Percentiles rank a stretch among this genome's conserved stretches.
Evolutionary conservation across 345 rosid genomes (phyloP).

Genomic region (Ricinus communis): DNA sequence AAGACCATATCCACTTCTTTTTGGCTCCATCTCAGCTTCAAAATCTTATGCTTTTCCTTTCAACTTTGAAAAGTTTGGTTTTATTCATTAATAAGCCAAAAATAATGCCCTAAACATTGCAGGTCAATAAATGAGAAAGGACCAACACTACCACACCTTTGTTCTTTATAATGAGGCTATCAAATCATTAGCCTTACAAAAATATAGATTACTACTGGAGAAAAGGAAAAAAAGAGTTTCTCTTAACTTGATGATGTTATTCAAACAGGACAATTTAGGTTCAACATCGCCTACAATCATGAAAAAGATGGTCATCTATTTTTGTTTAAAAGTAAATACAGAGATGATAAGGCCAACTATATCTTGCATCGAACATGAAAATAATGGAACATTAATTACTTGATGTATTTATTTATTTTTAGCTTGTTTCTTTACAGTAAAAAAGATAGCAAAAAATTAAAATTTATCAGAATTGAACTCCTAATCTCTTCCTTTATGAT

Average conservation of each 20-base stretch:
- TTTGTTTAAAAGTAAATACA: background rate
- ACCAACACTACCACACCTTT: background rate
- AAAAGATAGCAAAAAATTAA: too few species aligned
- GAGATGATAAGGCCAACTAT: background rate
- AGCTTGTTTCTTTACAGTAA: too few species aligned
- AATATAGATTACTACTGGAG: background rate
- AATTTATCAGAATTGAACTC: too few species aligned
- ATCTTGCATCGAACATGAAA: too few species aligned
- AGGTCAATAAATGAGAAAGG: background rate
- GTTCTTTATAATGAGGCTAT: background rate
- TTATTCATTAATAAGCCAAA: background rate
- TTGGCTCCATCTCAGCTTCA: background rate
- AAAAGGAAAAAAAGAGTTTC: too few species aligned
- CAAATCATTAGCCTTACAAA: background rate
- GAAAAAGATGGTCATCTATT: too few species aligned
- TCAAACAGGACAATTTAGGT: background rate
- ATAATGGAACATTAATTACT: background rate
- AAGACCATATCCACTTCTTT: background rate
- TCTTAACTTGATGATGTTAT: too few species aligned
- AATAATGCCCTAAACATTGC: background rate
- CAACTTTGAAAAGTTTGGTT: background rate
- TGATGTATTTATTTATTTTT: too few species aligned
- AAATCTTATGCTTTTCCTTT: background rate
- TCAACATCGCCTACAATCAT: background rate
- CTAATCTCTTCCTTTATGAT: too few species aligned